Conservation (phyloP, 495 filamentous ascomycete genomes). For the Evernia prunastri region DNA sequence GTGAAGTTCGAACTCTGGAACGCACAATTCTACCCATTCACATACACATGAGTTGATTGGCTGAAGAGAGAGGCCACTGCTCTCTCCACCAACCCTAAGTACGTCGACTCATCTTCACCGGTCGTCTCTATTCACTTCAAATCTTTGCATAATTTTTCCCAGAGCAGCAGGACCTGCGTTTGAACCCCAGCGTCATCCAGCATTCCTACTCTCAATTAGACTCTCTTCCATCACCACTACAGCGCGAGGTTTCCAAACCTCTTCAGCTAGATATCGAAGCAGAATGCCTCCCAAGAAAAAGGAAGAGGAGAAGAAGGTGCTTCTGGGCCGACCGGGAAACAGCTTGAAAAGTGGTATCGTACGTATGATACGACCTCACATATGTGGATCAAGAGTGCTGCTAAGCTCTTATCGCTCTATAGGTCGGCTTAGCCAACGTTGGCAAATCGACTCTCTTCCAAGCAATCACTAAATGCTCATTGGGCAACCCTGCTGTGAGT, state of each 20-base stretch:
- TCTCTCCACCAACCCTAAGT: slow-evolving; percentile 11
- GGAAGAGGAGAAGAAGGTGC: slow-evolving; percentile 49
- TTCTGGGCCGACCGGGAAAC: slow-evolving; percentile 91
- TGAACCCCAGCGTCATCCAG: slow-evolving; percentile 30
- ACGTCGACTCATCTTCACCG: slow-evolving; percentile 37
- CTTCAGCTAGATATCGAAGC: slow-evolving; percentile 22
- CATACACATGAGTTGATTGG: not conserved
- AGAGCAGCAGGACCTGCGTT: slow-evolving; percentile 50
- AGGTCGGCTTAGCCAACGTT: slow-evolving; percentile 98
- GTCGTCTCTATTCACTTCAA: slow-evolving; percentile 35
- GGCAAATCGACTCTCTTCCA: slow-evolving; percentile 99
- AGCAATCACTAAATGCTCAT: slow-evolving; percentile 93
- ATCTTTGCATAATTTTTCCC: slow-evolving; percentile 33
- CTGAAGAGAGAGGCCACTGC: slow-evolving; percentile 11
- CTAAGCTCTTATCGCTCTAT: slow-evolving; percentile 21
- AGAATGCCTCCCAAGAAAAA: slow-evolving; percentile 54
- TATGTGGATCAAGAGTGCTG: slow-evolving; percentile 17
- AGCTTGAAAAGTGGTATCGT: slow-evolving; percentile 99
- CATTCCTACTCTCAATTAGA: slow-evolving; percentile 22
- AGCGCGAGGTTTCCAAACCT: slow-evolving; percentile 6
- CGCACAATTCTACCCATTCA: not conserved
- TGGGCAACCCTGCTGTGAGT: slow-evolving; percentile 89
- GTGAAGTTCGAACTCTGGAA: not conserved
- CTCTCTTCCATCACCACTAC: slow-evolving; percentile 28
- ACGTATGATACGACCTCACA: slow-evolving; percentile 49